Evolutionary conservation across 2,329 filamentous ascomycete genomes (phyloP), one percentile per base, ranked within the genome.

Genomic region (Sporothrix variecibatus): DNA sequence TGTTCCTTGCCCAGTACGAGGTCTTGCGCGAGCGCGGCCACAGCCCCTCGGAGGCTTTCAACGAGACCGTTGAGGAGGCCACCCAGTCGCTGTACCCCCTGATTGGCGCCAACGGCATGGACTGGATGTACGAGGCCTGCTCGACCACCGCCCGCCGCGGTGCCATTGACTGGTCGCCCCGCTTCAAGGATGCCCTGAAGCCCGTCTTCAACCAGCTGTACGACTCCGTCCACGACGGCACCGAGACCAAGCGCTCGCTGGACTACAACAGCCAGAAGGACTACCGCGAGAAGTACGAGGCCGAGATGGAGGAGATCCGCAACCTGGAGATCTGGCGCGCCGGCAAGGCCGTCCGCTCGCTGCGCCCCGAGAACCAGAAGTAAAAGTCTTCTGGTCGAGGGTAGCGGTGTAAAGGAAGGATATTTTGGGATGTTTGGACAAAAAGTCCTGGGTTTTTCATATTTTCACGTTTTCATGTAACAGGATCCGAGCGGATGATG

Each of bases 1-100:
- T 99, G 96, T 99, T 99, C 93, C 94, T 99, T 80, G 96, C 96
- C 77, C 96, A 99, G 89, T 99, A 99, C 90, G 96, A 99, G 90
- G 96, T 99, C 79, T 95, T 99, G 86, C 95, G 96, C 83, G 96
- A 99, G 92, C 93, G 93, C 80, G 96, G 96, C 86, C 96, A 99
- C 92, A 93, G 90, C 86, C 96, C 96, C 84, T 95, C 93, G 81
- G 96, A 99, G 88, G 96, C 96, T 79, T 99, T 99, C 93, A 99
- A 99, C 91, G 96, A 99, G 94, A 99, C 96, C 79, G 96, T 99
- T 79, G 96, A 99, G 90, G 96, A 99, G 90, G 96, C 96, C 78
- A 99, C 96, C 72, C 96, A 99, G 90, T 94, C 91, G 79, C 89
- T 99, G 82, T 99, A 99, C 90, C 96, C 96, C 78, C 90, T 99